Evolutionary conservation across 805 yeast species (phyloP), one percentile per base, ranked within the genome.

Genomic region (Kregervanrija delftensis): DNA sequence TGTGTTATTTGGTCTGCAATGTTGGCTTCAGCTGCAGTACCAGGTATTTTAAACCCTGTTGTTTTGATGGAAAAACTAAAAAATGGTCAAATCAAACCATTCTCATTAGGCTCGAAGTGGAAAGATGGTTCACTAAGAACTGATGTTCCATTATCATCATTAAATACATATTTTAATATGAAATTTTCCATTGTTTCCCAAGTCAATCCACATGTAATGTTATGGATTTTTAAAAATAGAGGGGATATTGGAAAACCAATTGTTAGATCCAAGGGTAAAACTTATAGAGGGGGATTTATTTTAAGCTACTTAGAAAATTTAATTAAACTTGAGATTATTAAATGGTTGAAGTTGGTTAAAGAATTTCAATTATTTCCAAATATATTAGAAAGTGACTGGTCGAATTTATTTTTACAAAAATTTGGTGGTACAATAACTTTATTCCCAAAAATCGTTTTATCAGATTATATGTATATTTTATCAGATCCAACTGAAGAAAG

Each of bases 171-270:
- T 62, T 85, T 80, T 61, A 84, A 86, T 54, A 88, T 81, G 33
- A 84, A 79, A 57, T 86, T 83, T 59, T 73, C 87, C 8, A 71
- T 85, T 35, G 93, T 86, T 14, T 80, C 88, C 14, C 95, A 85
- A 64, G 91, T 85, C 8, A 85, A 86, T 59, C 93, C 95, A 1
- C 95, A 85, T 59, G 82, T 85, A 31, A 74, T 84, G 39, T 66
- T 86, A 15, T 85, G 86, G 63, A 82, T 81, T 55, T 85, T 76
- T 57, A 84, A 88, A 8, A 88, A 91, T 17, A 74, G 81, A 52
- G 95, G 95, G 1, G 79, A 86, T 2, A 85, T 85, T 13, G 95
- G 95, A 0, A 69, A 83, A 45, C 95, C 95, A 0, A 86, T 86
- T 16, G 73, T 83, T 1, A 68, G 81, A 46, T 64, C 76, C 11